Evolutionary conservation across 192 early-diverging fungal genomes (phyloP).

Genomic region (Bifiguratus adelaidae): DNA sequence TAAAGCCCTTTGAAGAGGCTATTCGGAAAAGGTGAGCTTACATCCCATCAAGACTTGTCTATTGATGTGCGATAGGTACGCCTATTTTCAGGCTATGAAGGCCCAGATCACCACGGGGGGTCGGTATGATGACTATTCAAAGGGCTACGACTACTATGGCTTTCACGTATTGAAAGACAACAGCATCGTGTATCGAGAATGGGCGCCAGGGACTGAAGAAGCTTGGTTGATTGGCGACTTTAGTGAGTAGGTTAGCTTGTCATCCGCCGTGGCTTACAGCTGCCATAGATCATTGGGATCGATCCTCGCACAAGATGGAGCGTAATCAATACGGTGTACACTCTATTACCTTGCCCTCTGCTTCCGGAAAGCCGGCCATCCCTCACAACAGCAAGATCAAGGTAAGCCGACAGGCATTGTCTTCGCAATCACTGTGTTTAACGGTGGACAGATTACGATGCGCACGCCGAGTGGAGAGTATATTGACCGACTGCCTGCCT

Average conservation of each 20-base stretch:
- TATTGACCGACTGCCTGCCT: constrained; percentile 86
- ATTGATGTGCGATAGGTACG: constrained; percentile 23
- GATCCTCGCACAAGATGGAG: constrained; percentile 60
- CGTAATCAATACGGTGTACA: constrained; percentile 77
- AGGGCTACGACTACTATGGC: constrained; percentile 72
- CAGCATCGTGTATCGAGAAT: constrained; percentile 82
- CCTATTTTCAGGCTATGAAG: constrained; percentile 57
- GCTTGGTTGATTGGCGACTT: constrained; percentile 90
- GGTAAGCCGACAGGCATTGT: constrained; percentile 17
- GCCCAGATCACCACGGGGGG: constrained; percentile 63
- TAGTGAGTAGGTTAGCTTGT: too few species aligned
- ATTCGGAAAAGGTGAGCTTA: constrained; percentile 42
- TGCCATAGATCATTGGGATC: constrained; percentile 75
- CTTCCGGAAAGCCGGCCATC: constrained; percentile 56
- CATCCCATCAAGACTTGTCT: neutral
- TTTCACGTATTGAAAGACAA: constrained; percentile 55
- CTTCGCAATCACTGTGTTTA: neutral
- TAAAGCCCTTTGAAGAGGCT: constrained; percentile 52
- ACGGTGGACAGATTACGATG: constrained; percentile 52
- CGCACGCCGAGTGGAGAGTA: constrained; percentile 58
- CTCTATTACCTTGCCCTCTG: constrained; percentile 52
- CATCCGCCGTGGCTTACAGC: neutral
- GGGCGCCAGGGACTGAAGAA: constrained; percentile 75
- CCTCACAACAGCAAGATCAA: constrained; percentile 85
- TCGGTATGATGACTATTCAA: constrained; percentile 76